A percentile compares a stretch with the other conserved stretches of the same genome.
phyloP scores from a whole-genome alignment of 2,329 filamentous ascomycete genomes.

The Aspergillus caelatus region DNA sequence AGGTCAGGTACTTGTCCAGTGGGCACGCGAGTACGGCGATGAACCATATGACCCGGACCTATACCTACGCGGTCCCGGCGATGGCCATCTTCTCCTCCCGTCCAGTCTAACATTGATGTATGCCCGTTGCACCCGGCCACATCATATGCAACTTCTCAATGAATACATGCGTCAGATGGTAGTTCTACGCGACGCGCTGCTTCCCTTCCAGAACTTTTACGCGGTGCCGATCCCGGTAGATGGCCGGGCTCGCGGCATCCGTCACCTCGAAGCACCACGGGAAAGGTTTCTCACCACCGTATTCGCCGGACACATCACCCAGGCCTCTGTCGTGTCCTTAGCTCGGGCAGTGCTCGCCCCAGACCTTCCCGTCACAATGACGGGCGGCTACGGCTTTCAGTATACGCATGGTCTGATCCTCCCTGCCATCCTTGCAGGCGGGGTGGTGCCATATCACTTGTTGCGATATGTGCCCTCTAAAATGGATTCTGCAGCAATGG shows the following conservation, averaged over 20 bases:
- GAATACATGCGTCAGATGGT: constrained; percentile 31
- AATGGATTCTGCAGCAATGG: constrained; percentile 5
- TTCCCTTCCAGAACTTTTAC: constrained; percentile 25
- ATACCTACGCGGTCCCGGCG: constrained; percentile 22
- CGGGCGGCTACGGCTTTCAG: constrained; percentile 27
- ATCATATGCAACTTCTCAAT: constrained; percentile 28
- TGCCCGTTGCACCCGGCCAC: constrained; percentile 20
- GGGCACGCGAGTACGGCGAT: constrained; percentile 12
- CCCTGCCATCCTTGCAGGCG: constrained; percentile 22
- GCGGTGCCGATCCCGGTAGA: constrained; percentile 22
- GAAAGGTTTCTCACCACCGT: constrained; percentile 20
- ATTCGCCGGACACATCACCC: constrained; percentile 19
- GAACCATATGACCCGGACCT: constrained; percentile 13
- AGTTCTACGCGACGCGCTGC: constrained; percentile 22
- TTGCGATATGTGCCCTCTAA: constrained; percentile 24
- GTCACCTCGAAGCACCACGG: constrained; percentile 16
- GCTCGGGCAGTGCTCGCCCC: constrained; percentile 21
- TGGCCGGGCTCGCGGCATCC: constrained; percentile 17
- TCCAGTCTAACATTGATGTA: constrained; percentile 25
- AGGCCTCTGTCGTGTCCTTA: constrained; percentile 10
- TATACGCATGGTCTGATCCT: constrained; percentile 25
- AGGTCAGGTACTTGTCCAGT: constrained; percentile 19
- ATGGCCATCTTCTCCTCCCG: constrained; percentile 24
- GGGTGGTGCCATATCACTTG: constrained; percentile 20
- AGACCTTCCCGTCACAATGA: not conserved